Percentiles rank a stretch among this genome's conserved stretches.
Evolutionary conservation across 495 filamentous ascomycete genomes (phyloP).

Genomic region (Glonium stellatum): DNA sequence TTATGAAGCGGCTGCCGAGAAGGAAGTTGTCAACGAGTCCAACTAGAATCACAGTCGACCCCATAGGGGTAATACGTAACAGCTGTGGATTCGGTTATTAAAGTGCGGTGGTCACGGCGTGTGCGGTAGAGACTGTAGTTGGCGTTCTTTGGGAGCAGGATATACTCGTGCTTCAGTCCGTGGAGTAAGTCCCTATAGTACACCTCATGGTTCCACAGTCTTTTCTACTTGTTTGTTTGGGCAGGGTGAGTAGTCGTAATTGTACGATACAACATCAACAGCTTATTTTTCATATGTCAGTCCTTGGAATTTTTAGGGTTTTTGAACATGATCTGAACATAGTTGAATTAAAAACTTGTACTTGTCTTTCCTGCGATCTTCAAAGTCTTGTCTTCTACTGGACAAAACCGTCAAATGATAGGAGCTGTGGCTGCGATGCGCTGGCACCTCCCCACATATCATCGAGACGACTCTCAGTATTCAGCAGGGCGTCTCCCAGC

Average conservation of each 20-base stretch:
- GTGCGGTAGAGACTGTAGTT: neutral
- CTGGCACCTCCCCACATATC: no score
- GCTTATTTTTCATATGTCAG: neutral
- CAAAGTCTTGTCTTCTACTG: no score
- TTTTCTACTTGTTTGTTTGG: neutral
- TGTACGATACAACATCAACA: neutral
- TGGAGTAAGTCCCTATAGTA: neutral
- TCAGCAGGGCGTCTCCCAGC: no score
- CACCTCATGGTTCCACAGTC: neutral
- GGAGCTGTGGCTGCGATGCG: no score
- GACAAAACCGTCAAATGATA: no score
- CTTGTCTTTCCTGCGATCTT: no score
- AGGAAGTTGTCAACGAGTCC: conserved; percentile 25
- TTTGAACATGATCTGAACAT: no score
- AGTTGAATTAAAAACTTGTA: no score
- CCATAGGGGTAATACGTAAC: neutral
- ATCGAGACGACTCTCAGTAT: no score
- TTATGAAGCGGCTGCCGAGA: conserved; percentile 28
- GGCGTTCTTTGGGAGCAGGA: neutral
- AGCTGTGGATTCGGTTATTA: neutral
- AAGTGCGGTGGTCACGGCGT: neutral
- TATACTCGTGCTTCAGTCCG: neutral
- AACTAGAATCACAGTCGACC: neutral
- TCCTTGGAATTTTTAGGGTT: neutral
- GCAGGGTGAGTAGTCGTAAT: neutral